A percentile compares a stretch with the other conserved stretches of the same genome.
Conservation (phyloP, 306 rosid species). For the Sicyos edulis region DNA sequence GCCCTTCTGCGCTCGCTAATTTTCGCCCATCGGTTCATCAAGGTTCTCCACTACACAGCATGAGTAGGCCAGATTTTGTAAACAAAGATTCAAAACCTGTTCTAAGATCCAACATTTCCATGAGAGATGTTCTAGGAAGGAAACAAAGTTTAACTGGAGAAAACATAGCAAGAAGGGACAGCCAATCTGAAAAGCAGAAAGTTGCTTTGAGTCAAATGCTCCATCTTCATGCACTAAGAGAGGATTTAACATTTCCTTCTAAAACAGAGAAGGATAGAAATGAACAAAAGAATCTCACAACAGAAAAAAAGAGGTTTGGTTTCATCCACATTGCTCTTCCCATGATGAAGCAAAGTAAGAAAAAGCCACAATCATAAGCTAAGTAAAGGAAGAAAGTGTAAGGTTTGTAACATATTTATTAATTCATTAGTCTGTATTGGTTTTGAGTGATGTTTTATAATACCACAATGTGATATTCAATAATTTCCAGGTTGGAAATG, state of each 20-base stretch:
- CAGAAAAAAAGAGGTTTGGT: conserved; percentile 76
- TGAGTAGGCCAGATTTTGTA: conserved; percentile 25
- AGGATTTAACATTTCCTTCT: conserved; percentile 47
- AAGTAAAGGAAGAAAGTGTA: neutral
- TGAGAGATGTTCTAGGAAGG: conserved; percentile 82
- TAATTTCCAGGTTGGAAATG: neutral
- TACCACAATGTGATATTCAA: conserved; percentile 13
- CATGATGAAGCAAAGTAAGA: conserved; percentile 55
- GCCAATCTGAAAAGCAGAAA: conserved; percentile 40
- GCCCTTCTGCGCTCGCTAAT: conserved; percentile 29
- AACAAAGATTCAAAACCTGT: conserved; percentile 43
- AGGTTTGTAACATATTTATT: conserved; percentile 15
- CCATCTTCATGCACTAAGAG: conserved; percentile 59
- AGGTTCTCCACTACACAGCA: conserved; percentile 32
- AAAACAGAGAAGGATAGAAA: conserved; percentile 46
- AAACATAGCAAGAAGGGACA: conserved; percentile 32
- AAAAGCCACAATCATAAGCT: conserved; percentile 37
- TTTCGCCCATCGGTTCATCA: conserved; percentile 34
- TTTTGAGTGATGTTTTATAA: conserved; percentile 18
- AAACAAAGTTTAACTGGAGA: conserved; percentile 62
- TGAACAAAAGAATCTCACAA: conserved; percentile 41
- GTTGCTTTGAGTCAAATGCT: conserved; percentile 95
- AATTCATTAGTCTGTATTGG: neutral
- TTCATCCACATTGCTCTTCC: conserved; percentile 86
- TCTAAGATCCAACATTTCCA: conserved; percentile 53